These are phyloP conservation scores for Fusarium praegraminearum DNA, from an alignment of 2,329 filamentous ascomycete genomes.

Conservation along the genomic window DNA sequence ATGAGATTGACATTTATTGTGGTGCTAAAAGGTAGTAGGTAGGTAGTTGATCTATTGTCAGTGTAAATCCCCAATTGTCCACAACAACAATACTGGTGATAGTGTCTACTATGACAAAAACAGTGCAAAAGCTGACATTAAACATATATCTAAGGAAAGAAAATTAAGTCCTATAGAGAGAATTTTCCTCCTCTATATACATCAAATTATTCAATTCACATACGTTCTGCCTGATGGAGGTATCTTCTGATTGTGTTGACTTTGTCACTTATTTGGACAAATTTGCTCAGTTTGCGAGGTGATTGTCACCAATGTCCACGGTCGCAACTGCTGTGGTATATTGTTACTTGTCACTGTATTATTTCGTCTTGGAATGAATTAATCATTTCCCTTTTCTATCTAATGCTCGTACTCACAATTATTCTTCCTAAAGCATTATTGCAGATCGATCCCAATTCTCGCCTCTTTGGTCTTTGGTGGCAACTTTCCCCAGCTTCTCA, in stretches of 20 bases:
- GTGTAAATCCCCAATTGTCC: neutral
- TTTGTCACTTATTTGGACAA: no score
- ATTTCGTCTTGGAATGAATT: no score
- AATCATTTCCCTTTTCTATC: neutral
- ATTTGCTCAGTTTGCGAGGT: no score
- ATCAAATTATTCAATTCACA: no score
- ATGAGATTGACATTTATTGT: neutral
- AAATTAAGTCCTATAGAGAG: no score
- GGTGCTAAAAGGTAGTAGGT: neutral
- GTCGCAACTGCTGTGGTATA: neutral
- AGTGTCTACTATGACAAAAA: no score
- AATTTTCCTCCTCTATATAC: no score
- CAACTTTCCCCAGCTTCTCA: conserved; percentile 22
- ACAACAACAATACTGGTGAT: neutral
- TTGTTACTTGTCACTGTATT: neutral
- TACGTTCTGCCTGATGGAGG: no score
- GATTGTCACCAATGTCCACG: neutral
- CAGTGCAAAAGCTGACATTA: no score
- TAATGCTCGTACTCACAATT: neutral
- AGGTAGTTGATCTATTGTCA: neutral
- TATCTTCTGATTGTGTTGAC: no score
- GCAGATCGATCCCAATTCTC: neutral
- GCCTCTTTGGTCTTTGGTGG: conserved; percentile 4
- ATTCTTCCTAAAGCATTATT: neutral
- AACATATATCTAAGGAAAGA: no score